phyloP scores from a whole-genome alignment of 2,329 filamentous ascomycete genomes.

The Aspergillus alliaceus region DNA sequence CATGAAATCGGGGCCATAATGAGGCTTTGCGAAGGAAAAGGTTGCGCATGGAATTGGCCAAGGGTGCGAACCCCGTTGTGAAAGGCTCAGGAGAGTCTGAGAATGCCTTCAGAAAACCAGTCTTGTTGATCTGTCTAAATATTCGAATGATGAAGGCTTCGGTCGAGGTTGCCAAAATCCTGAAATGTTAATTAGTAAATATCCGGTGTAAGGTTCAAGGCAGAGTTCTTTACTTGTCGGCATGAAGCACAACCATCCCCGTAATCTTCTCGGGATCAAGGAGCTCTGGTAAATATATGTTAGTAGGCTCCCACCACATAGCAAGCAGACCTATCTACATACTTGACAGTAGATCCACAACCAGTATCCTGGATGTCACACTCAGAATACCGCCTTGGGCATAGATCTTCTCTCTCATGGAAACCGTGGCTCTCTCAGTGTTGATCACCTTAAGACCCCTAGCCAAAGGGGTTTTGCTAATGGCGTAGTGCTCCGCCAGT shows the following conservation, averaged over 20 bases:
- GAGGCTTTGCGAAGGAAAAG: slow-evolving; percentile 86
- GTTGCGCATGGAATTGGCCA: slow-evolving; percentile 88
- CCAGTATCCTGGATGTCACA: slow-evolving; percentile 91
- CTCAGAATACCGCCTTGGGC: slow-evolving; percentile 86
- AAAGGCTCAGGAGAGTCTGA: slow-evolving; percentile 92
- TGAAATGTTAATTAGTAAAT: slow-evolving; percentile 29
- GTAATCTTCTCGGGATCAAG: slow-evolving; percentile 82
- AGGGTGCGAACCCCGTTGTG: slow-evolving; percentile 79
- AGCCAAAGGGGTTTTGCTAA: slow-evolving; percentile 78
- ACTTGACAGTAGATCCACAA: slow-evolving; percentile 87
- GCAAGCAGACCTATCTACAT: slow-evolving; percentile 13
- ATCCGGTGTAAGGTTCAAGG: background rate
- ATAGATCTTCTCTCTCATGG: slow-evolving; percentile 85
- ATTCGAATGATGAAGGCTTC: slow-evolving; percentile 95
- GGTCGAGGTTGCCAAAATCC: slow-evolving; percentile 78
- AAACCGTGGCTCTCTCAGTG: slow-evolving; percentile 87
- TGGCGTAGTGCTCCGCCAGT: slow-evolving; percentile 88
- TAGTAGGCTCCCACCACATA: background rate
- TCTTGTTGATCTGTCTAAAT: slow-evolving; percentile 91
- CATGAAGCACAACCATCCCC: slow-evolving; percentile 82
- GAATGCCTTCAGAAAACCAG: slow-evolving; percentile 92
- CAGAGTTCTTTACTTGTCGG: slow-evolving; percentile 60
- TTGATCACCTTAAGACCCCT: slow-evolving; percentile 89
- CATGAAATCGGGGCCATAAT: slow-evolving; percentile 90
- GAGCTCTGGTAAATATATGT: slow-evolving; percentile 44